phyloP scores from a whole-genome alignment of 2,329 filamentous ascomycete genomes.

The Pseudohalonectria lignicola region DNA sequence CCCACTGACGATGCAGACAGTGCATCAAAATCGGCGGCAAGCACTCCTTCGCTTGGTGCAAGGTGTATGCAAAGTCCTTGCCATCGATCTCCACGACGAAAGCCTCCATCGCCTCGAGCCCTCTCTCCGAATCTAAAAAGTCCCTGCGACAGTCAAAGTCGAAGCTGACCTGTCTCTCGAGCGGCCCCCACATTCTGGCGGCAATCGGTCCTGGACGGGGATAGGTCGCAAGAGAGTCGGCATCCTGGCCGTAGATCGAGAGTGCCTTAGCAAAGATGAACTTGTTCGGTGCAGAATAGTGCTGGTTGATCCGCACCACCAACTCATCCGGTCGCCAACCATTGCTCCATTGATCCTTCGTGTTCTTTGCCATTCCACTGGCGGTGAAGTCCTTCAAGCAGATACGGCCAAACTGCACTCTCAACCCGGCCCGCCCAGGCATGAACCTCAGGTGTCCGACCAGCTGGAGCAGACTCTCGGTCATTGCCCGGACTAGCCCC shows the following conservation, averaged over 20 bases:
- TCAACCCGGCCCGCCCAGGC: constrained; percentile 11
- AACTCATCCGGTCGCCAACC: constrained; percentile 13
- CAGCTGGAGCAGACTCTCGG: constrained; percentile 5
- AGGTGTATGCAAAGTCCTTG: constrained; percentile 9
- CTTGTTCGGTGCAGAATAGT: constrained; percentile 5
- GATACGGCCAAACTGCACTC: constrained; percentile 17
- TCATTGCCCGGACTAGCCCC: constrained; percentile 3
- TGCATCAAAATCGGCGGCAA: constrained; percentile 14
- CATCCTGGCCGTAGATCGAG: constrained; percentile 12
- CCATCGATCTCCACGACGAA: constrained; percentile 13
- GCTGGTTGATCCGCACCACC: constrained; percentile 6
- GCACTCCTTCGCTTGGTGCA: constrained; percentile 9
- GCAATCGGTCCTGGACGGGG: background rate
- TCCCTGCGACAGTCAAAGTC: background rate
- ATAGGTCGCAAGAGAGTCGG: background rate
- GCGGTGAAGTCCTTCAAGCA: constrained; percentile 11
- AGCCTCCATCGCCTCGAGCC: background rate
- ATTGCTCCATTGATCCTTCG: constrained; percentile 5
- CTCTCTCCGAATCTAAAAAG: background rate
- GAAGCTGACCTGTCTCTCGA: background rate
- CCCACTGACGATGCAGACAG: constrained; percentile 19
- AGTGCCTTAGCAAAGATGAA: constrained; percentile 17
- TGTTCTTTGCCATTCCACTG: constrained; percentile 13
- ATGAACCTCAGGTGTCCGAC: constrained; percentile 10
- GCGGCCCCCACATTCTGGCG: background rate